Base-by-base conservation (phyloP, 2,329 filamentous ascomycete species). In the Pseudogymnoascus sp. region DNA sequence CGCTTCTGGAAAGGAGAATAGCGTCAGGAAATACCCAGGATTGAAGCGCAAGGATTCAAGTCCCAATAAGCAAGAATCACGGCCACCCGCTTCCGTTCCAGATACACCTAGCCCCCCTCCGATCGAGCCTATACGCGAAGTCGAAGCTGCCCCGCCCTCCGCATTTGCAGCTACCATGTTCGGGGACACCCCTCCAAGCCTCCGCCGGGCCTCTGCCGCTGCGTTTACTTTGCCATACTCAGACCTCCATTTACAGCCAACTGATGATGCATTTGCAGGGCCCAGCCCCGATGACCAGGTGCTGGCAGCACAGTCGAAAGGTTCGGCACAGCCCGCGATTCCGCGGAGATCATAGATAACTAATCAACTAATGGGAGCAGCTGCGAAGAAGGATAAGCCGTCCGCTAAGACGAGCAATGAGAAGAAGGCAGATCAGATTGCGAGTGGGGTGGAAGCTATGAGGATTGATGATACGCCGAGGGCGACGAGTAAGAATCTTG, bases 221-320 rank as follows among this genome's bases (percentile, higher is more conserved):
- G 63, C 72, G 36, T 74, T 75, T 62, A 71, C 73, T 60, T 68
- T 79, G 58, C 75, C 77, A n/a, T 78, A 76, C 62, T 60, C 38
- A 60, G 68, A 71, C 37, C 66, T 65, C n/a, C 66, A 68, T 18
- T 70, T 71, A 61, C 79, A 72, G 71, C 78, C 75, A 71, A 68
- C 79, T 69, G 47, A 53, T 8, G 78, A 84, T 70, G 83, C 86
- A 62, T 97, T 97, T 76, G 80, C 87, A 79, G 84, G 85, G 72
- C 92, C 93, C 61, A 97, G 92, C 75, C 92, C 92, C 67, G 92
- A 97, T 77, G 92, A 97, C 73, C 77, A 94, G 70, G 89, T 97
- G 69, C 81, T 91, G 65, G 85, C 87, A 73, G 93, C 92, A 68
- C 93, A 96, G 80, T 87, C 87, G 76, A 89, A 91, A 90, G 88